These are phyloP conservation scores for Heliamphora pulchella DNA, from an alignment of 179 eudicot genomes.

Conservation along the genomic window DNA sequence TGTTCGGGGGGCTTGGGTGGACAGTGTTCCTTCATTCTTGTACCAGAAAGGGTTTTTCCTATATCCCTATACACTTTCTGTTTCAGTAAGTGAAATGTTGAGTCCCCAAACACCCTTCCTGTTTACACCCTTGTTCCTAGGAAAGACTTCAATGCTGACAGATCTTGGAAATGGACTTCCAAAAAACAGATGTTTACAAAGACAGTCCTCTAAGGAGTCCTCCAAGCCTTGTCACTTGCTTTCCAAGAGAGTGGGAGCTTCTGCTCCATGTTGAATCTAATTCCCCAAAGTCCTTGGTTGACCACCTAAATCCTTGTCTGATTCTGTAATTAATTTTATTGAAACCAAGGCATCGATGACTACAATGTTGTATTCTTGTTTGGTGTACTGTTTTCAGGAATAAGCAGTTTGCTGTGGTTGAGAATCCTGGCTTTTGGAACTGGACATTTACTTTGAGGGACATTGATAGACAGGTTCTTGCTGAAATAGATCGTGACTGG, in stretches of 20 bases:
- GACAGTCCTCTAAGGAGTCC: not conserved
- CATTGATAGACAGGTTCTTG: slow-evolving; percentile 67
- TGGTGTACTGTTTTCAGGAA: slow-evolving; percentile 33
- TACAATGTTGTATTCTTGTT: not conserved
- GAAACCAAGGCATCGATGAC: not conserved
- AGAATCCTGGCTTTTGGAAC: slow-evolving; percentile 92
- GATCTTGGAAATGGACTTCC: not conserved
- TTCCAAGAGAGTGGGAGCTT: slow-evolving; percentile 5
- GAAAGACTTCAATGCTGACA: too few relatives aligned
- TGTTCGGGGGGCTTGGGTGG: not conserved
- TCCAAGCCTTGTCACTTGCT: not conserved
- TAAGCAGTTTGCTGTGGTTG: slow-evolving; percentile 91
- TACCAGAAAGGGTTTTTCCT: too few relatives aligned
- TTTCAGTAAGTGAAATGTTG: too few relatives aligned
- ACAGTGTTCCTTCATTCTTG: too few relatives aligned
- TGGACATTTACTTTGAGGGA: slow-evolving; percentile 98
- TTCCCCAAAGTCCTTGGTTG: not conserved
- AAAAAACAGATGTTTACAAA: too few relatives aligned
- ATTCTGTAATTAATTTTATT: slow-evolving; percentile 4
- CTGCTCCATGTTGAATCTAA: not conserved
- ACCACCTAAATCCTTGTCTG: not conserved
- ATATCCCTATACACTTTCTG: too few relatives aligned
- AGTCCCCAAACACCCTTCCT: too few relatives aligned
- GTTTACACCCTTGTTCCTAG: too few relatives aligned
- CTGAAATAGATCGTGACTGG: slow-evolving; percentile 92